Conservation (phyloP, 768 basidiomycete species). For the Suillus cothurnatus region DNA sequence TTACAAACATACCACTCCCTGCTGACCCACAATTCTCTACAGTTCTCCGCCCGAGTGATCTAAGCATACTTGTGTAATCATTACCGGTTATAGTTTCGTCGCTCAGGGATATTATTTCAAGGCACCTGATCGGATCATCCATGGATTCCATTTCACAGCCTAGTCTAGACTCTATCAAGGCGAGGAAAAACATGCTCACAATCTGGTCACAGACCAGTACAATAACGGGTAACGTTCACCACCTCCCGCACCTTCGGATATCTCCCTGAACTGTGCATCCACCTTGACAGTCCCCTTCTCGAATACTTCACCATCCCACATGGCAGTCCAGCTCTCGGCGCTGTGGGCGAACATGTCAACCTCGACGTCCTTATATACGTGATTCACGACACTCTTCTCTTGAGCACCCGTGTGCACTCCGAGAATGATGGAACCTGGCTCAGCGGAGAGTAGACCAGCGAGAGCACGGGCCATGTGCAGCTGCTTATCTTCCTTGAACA, state of each 20-base stretch:
- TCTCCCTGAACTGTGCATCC: background rate
- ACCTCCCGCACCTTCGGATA: background rate
- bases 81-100: background rate
- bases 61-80: background rate
- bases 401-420: slow-evolving; percentile 39
- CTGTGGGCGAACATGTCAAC: slow-evolving; percentile 32
- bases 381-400: background rate
- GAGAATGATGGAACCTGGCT: slow-evolving; percentile 48
- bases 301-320: slow-evolving; percentile 44
- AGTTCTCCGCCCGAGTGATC: background rate
- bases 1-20: background rate
- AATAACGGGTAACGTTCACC: background rate
- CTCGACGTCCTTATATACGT: background rate
- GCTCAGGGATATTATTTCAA: background rate
- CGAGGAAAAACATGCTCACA: background rate
- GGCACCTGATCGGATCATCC: background rate
- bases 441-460: slow-evolving; percentile 43
- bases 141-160: background rate
- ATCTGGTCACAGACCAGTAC: background rate
- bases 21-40: background rate
- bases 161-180: background rate
- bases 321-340: slow-evolving; percentile 36
- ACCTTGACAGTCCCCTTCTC: slow-evolving; percentile 35
- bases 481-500: slow-evolving; percentile 47
- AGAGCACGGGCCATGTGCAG: slow-evolving; percentile 42